These are phyloP conservation scores for Diaporthe sp. DNA, from an alignment of 2,329 filamentous ascomycete species.

Conservation along the genomic window DNA sequence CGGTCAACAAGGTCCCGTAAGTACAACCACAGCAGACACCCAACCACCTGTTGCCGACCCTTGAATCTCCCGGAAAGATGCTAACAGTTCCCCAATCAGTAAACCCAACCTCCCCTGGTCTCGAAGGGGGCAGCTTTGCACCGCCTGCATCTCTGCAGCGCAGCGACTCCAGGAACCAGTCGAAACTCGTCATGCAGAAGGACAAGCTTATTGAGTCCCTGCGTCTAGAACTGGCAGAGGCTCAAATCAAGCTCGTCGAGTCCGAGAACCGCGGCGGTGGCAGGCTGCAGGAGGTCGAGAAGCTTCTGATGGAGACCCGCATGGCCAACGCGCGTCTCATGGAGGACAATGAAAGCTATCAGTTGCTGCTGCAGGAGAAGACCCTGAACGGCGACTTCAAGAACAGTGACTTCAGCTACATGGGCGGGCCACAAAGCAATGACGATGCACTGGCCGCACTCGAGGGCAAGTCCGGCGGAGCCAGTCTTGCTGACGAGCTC, in stretches of 20 bases:
- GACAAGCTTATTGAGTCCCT: conserved; percentile 96
- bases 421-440: conserved; percentile 68
- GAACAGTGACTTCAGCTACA: conserved; percentile 84
- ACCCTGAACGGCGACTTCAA: conserved; percentile 95
- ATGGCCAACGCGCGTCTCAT: conserved; percentile 96
- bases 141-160: conserved; percentile 87
- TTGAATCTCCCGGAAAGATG: neutral
- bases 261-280: conserved; percentile 94
- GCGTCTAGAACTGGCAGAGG: conserved; percentile 91
- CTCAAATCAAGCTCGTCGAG: conserved; percentile 95
- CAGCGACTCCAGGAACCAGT: conserved; percentile 90
- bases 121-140: conserved; percentile 86
- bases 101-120: conserved; percentile 74
- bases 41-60: neutral
- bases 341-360: conserved; percentile 99
- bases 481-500: conserved; percentile 90
- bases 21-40: conserved; percentile 45
- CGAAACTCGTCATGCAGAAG: conserved; percentile 92
- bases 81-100: conserved; percentile 44
- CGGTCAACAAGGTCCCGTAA: conserved; percentile 71
- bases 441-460: conserved; percentile 75
- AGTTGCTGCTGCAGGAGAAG: conserved; percentile 93
- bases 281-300: conserved; percentile 89
- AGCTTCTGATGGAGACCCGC: conserved; percentile 88
- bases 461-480: conserved; percentile 64